Base-by-base conservation (phyloP, 192 early-diverging fungal genomes). In the Mortierella hygrophila region DNA sequence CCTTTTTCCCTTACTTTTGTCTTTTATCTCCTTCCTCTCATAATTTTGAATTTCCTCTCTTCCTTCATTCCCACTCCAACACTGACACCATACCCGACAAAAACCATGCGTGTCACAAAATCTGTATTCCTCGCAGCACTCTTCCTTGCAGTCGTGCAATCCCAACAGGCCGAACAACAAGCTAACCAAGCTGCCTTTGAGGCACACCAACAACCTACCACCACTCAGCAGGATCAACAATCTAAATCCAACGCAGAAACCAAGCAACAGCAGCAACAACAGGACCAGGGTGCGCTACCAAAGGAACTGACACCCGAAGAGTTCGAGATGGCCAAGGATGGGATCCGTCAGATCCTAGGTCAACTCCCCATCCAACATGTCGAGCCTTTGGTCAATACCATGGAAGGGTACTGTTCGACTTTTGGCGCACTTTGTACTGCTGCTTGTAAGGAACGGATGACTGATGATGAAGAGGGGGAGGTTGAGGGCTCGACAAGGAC, bases 391-490 rank as follows among this genome's bases (percentile, higher is more conserved):
- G 69, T 82, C 42, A 72, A 20, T 6, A 72, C 75, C 38, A 47
- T 82, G 68, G 75, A 77, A 4, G 81, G 81, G 13, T 82, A 82
- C 55, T 82, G 81, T 16, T 49, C 60, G 23, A 44, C 81, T 0
- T 82, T 82, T 57, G n/a, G 46, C 3, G 57, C n/a, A 11, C 75
- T 82, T 7, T 82, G 81, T 63, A 65, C n/a, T 1, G 52, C 70
- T 3, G 70, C 81, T 4, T 77, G 81, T 29, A 69, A 76, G 40
- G 75, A 77, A 29, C 57, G 75, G 37, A 77, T 40, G 60, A 13
- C 11, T 38, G 47, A 55, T 54, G 35, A 75, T 26, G 4, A 52
- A 13, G 35, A 15, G 11, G 35, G 7, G 11, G 57, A 75, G 47
- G 72, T 74, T 6, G 15, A 29, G n/a, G 71, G 46, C 29, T 18